These are phyloP conservation scores for Boletus coccyginus DNA, from an alignment of 768 basidiomycete genomes.

Conservation along the genomic window DNA sequence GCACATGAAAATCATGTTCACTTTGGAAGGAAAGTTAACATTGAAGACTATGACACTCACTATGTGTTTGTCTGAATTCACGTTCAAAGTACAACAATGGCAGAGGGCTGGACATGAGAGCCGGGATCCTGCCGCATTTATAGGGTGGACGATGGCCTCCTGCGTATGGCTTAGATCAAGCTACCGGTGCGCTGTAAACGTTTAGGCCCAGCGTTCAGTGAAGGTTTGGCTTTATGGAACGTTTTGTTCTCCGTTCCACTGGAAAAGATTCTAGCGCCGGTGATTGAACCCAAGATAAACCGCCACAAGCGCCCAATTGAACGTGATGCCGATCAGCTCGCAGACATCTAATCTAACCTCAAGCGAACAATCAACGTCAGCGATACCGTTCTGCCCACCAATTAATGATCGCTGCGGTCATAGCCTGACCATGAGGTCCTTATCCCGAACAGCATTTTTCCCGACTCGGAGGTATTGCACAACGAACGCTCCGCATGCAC, in stretches of 20 bases:
- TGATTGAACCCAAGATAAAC: neutral
- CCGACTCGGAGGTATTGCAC: neutral
- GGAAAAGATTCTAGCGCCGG: constrained; percentile 4
- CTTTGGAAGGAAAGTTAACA: neutral
- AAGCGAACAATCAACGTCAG: constrained; percentile 4
- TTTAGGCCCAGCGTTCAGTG: neutral
- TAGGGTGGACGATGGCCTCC: neutral
- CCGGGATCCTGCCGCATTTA: constrained; percentile 3
- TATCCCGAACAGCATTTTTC: neutral
- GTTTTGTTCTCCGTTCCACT: neutral
- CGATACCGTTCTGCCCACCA: neutral
- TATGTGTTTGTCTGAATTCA: neutral
- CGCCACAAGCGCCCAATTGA: neutral
- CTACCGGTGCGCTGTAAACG: neutral
- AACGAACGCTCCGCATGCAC: constrained; percentile 3
- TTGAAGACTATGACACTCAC: constrained; percentile 7
- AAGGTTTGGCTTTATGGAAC: neutral
- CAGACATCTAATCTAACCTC: neutral
- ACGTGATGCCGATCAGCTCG: neutral
- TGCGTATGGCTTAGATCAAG: neutral
- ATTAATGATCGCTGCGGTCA: neutral
- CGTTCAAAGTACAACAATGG: neutral
- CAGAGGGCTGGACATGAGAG: neutral
- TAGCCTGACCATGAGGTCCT: constrained; percentile 1
- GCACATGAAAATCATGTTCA: constrained; percentile 2